phyloP scores from a whole-genome alignment of 306 rosid species.

The Urtica urens region DNA sequence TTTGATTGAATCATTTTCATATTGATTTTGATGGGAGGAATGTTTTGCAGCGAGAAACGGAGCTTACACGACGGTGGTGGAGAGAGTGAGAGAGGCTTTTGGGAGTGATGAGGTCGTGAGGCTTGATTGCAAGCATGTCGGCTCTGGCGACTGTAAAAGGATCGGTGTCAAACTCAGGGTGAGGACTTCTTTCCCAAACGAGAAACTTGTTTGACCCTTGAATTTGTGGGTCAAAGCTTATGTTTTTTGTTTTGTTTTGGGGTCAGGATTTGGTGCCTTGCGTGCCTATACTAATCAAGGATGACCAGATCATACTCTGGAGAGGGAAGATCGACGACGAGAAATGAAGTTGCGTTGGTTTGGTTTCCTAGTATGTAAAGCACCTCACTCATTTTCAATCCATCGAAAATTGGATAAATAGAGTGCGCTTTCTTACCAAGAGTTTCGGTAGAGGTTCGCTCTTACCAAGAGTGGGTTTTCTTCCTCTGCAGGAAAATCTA shows the following conservation, averaged over 20 bases:
- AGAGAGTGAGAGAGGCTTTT: slow-evolving; percentile 65
- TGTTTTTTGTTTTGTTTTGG: neutral
- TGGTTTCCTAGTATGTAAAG: no score
- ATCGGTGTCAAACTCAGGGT: slow-evolving; percentile 80
- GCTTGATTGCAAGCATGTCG: slow-evolving; percentile 74
- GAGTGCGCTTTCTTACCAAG: no score
- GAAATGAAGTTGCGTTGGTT: no score
- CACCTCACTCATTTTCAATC: no score
- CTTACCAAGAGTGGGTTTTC: no score
- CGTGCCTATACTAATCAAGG: slow-evolving; percentile 77
- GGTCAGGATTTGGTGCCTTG: slow-evolving; percentile 77
- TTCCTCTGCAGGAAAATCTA: no score
- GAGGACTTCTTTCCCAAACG: neutral
- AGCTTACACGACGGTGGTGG: slow-evolving; percentile 71
- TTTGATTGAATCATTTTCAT: no score
- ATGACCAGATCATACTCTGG: slow-evolving; percentile 87
- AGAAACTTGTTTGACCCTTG: neutral
- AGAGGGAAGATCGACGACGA: slow-evolving; percentile 43
- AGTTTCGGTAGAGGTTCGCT: no score
- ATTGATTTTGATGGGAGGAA: slow-evolving; percentile 4
- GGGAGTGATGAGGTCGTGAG: slow-evolving; percentile 63
- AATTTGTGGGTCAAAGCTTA: slow-evolving; percentile 1
- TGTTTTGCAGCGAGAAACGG: slow-evolving; percentile 72
- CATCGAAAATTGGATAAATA: no score
- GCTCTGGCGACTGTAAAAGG: slow-evolving; percentile 70